phyloP scores from a whole-genome alignment of 345 rosid genomes.

The Abelmoschus esculentus region DNA sequence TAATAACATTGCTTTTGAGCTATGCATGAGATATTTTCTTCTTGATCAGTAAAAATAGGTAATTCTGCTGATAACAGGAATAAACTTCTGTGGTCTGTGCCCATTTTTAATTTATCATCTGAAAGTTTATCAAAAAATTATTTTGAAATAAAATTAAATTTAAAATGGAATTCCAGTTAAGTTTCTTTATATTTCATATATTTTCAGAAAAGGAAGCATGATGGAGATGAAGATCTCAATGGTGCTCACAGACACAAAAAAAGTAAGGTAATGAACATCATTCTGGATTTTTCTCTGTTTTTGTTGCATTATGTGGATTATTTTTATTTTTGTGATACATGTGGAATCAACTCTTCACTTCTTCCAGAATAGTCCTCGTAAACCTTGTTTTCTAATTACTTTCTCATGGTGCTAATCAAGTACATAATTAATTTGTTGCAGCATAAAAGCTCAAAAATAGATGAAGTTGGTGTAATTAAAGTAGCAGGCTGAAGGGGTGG shows the following conservation, averaged over 20 bases:
- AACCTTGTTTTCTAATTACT: neutral
- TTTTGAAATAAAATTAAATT: neutral
- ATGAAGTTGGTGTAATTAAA: slow-evolving; percentile 79
- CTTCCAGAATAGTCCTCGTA: neutral
- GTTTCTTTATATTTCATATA: slow-evolving; percentile 4
- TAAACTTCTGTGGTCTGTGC: neutral
- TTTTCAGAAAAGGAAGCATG: slow-evolving; percentile 93
- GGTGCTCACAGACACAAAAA: slow-evolving; percentile 84
- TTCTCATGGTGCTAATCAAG: slow-evolving; percentile 11
- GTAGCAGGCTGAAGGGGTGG: slow-evolving; percentile 66
- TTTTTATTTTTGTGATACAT: neutral
- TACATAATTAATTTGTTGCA: slow-evolving; percentile 27
- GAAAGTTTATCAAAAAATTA: neutral
- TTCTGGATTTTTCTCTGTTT: neutral
- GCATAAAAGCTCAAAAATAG: slow-evolving; percentile 90
- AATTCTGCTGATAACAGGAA: neutral
- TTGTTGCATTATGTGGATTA: neutral
- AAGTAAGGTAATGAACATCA: slow-evolving; percentile 60
- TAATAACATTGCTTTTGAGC: neutral
- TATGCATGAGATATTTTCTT: neutral
- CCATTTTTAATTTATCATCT: neutral
- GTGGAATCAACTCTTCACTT: neutral
- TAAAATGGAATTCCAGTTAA: neutral
- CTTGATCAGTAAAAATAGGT: neutral
- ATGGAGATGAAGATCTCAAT: slow-evolving; percentile 82